Percentiles rank a stretch among this genome's conserved stretches.
Evolutionary conservation across 2,329 filamentous ascomycete genomes (phyloP).

Genomic region (Cladosporium sp.): DNA sequence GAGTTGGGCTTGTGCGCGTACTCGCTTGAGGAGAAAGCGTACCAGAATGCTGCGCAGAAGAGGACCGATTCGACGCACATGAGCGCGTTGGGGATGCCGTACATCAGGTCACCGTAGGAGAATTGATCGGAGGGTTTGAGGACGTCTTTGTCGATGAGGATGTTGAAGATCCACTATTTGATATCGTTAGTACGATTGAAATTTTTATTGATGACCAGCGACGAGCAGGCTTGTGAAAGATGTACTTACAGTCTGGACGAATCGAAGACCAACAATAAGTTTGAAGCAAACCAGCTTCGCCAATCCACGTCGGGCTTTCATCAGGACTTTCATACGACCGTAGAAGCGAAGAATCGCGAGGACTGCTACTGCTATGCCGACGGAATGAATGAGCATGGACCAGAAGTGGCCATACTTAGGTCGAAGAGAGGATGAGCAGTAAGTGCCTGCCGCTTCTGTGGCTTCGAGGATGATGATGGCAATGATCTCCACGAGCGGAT

Average conservation of each 20-base stretch:
- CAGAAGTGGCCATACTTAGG: slow-evolving; percentile 23
- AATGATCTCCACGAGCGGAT: slow-evolving; percentile 22
- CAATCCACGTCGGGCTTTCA: slow-evolving; percentile 20
- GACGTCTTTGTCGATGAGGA: slow-evolving; percentile 22
- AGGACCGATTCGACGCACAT: slow-evolving; percentile 25
- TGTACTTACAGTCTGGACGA: slow-evolving; percentile 19
- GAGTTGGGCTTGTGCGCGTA: slow-evolving; percentile 16
- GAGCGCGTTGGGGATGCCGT: slow-evolving; percentile 22
- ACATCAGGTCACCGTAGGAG: slow-evolving; percentile 24
- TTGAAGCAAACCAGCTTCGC: slow-evolving; percentile 29
- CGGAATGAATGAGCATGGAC: slow-evolving; percentile 17
- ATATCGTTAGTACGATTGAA: background rate
- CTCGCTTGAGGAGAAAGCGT: slow-evolving; percentile 23
- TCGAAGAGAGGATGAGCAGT: slow-evolving; percentile 22
- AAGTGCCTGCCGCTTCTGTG: slow-evolving; percentile 22
- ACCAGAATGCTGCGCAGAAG: slow-evolving; percentile 26
- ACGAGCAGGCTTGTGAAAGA: too few species aligned
- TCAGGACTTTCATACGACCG: slow-evolving; percentile 19
- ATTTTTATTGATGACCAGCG: too few species aligned
- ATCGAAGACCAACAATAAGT: slow-evolving; percentile 26
- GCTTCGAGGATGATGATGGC: slow-evolving; percentile 21
- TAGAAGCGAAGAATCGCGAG: slow-evolving; percentile 25
- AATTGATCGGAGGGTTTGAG: slow-evolving; percentile 17
- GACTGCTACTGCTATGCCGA: slow-evolving; percentile 22
- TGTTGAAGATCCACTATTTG: slow-evolving; percentile 22